phyloP scores from a whole-genome alignment of 129 eudicot genomes.

The Cynara cardunculus region DNA sequence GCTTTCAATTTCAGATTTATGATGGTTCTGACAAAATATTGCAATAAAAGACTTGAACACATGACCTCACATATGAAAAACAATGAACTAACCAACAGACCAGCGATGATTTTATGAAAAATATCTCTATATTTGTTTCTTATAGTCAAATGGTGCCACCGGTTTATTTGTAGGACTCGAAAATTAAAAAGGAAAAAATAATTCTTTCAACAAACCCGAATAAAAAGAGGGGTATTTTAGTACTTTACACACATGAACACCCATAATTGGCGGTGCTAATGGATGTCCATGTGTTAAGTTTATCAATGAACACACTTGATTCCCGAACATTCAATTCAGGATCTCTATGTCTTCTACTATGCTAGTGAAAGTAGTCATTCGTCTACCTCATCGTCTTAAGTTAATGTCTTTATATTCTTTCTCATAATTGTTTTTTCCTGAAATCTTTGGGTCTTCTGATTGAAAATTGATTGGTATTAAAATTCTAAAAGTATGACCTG shows the following conservation, averaged over 20 bases:
- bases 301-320: not conserved
- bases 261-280: not conserved
- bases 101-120: no score
- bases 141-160: no score
- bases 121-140: no score
- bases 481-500: not conserved
- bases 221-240: not conserved
- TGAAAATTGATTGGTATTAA: not conserved
- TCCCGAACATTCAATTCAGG: not conserved
- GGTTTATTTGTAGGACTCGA: not conserved
- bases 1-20: no score
- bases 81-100: no score
- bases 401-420: no score
- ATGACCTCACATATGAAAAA: no score
- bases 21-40: no score
- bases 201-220: not conserved
- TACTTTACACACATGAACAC: not conserved
- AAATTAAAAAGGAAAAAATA: no score
- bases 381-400: not conserved
- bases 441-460: not conserved
- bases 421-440: not conserved
- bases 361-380: not conserved
- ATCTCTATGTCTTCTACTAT: not conserved
- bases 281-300: not conserved
- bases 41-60: no score